Percentiles rank a stretch among this genome's conserved stretches.
Evolutionary conservation across 805 yeast genomes (phyloP).

Genomic region (Ogataea kodamae): DNA sequence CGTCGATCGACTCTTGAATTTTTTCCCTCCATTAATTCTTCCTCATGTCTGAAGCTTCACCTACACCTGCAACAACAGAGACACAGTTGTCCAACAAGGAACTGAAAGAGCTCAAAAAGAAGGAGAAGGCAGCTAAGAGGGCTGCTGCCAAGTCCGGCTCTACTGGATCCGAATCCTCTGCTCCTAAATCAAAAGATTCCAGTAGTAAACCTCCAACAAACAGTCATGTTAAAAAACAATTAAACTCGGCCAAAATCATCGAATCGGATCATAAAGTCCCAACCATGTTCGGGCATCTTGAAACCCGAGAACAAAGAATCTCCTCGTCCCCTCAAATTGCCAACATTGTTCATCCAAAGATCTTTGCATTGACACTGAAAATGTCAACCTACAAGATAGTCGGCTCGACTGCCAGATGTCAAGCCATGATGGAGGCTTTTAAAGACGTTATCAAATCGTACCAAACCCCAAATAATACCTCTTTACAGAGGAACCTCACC

Average conservation of each 20-base stretch:
- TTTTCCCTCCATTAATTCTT: conserved; percentile 2
- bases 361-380: conserved; percentile 72
- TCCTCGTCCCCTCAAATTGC: conserved; percentile 54
- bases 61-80: conserved; percentile 5
- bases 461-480: conserved; percentile 78
- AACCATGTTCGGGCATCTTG: conserved; percentile 73
- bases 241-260: conserved; percentile 48
- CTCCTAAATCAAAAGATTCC: conserved; percentile 15
- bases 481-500: conserved; percentile 83
- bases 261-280: conserved; percentile 48
- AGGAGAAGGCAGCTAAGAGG: conserved; percentile 88
- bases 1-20: conserved; percentile 12
- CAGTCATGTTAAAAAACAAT: conserved; percentile 51
- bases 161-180: conserved; percentile 7
- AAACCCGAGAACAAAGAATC: conserved; percentile 72
- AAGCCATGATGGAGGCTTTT: conserved; percentile 81
- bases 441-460: conserved; percentile 76
- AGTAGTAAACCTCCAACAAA: conserved; percentile 43
- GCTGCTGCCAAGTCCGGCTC: conserved; percentile 75
- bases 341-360: conserved; percentile 81
- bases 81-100: conserved; percentile 62
- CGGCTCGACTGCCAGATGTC: conserved; percentile 85
- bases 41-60: conserved; percentile 6
- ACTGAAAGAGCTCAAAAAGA: conserved; percentile 80
- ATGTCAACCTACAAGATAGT: conserved; percentile 81